These are phyloP conservation scores for Crithidia bombi DNA, from an alignment of 208 protist genomes.

Conservation along the genomic window DNA sequence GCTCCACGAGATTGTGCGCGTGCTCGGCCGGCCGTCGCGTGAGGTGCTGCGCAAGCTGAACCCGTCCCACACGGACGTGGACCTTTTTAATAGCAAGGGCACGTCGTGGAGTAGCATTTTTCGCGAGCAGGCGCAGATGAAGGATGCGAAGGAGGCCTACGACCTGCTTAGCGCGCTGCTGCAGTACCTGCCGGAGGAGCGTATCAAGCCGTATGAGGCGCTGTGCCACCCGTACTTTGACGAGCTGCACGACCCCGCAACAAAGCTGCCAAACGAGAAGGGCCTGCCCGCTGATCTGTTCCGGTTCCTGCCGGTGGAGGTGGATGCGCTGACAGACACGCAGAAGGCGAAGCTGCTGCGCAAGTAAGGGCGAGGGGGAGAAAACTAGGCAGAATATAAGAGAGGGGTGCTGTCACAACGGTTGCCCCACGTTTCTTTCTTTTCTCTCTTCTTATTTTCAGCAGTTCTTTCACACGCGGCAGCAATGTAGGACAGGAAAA, in stretches of 20 bases:
- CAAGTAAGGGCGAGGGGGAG: constrained; percentile 22
- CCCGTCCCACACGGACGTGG: constrained; percentile 49
- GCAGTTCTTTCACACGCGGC: background rate
- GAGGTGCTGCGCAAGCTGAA: constrained; percentile 80
- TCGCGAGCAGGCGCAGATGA: constrained; percentile 39
- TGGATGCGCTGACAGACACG: constrained; percentile 62
- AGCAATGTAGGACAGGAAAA: too few relatives aligned
- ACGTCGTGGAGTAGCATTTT: constrained; percentile 74
- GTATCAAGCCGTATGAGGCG: constrained; percentile 89
- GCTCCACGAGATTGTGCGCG: constrained; percentile 96
- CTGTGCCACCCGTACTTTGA: constrained; percentile 98
- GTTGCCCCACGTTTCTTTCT: background rate
- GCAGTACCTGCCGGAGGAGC: constrained; percentile 92
- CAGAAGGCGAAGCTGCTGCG: constrained; percentile 63
- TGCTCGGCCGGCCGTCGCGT: constrained; percentile 95
- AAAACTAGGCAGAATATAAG: constrained; percentile 2
- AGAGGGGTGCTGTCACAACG: constrained; percentile 1
- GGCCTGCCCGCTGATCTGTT: constrained; percentile 73
- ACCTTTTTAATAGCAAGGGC: constrained; percentile 53
- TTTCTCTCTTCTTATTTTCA: background rate
- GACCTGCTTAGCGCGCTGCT: constrained; percentile 95
- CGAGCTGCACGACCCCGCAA: constrained; percentile 90
- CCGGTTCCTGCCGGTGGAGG: constrained; percentile 64
- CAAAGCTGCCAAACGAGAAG: constrained; percentile 76
- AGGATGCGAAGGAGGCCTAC: constrained; percentile 76